phyloP scores from a whole-genome alignment of 768 basidiomycete species.

The Boletales sp. region DNA sequence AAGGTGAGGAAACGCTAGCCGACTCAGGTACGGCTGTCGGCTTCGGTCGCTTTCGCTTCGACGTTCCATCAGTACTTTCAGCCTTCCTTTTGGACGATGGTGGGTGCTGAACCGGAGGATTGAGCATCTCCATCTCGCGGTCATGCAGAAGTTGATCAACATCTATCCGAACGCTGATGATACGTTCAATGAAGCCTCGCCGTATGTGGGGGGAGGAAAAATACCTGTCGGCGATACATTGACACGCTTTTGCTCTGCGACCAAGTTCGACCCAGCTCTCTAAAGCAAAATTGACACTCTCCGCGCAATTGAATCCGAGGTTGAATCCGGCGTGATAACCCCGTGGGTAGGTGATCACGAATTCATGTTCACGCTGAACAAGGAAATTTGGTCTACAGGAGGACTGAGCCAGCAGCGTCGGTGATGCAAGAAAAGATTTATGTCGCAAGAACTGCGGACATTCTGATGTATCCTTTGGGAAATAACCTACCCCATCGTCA shows the following conservation, averaged over 20 bases:
- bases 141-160: slow-evolving; percentile 81
- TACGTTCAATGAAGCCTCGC: slow-evolving; percentile 6
- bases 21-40: slow-evolving; percentile 1
- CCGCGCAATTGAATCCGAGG: slow-evolving; percentile 92
- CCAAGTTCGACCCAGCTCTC: slow-evolving; percentile 93
- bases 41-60: slow-evolving; percentile 28
- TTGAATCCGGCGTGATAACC: slow-evolving; percentile 99
- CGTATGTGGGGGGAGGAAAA: slow-evolving; percentile 2
- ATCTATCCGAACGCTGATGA: slow-evolving; percentile 81
- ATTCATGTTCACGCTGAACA: slow-evolving; percentile 93
- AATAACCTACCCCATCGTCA: slow-evolving; percentile 57
- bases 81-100: slow-evolving; percentile 39
- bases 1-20: slow-evolving; percentile 10
- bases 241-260: slow-evolving; percentile 70
- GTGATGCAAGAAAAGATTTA: slow-evolving; percentile 93
- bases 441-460: slow-evolving; percentile 96
- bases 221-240: slow-evolving; percentile 73
- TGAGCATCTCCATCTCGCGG: slow-evolving; percentile 46
- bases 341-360: slow-evolving; percentile 91
- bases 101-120: slow-evolving; percentile 4
- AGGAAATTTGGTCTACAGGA: slow-evolving; percentile 81
- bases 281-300: slow-evolving; percentile 94
- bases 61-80: slow-evolving; percentile 24
- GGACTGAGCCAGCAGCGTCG: slow-evolving; percentile 72
- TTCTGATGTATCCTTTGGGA: slow-evolving; percentile 78